Conservation (phyloP, 129 eudicot species). For the Lonicera japonica region DNA sequence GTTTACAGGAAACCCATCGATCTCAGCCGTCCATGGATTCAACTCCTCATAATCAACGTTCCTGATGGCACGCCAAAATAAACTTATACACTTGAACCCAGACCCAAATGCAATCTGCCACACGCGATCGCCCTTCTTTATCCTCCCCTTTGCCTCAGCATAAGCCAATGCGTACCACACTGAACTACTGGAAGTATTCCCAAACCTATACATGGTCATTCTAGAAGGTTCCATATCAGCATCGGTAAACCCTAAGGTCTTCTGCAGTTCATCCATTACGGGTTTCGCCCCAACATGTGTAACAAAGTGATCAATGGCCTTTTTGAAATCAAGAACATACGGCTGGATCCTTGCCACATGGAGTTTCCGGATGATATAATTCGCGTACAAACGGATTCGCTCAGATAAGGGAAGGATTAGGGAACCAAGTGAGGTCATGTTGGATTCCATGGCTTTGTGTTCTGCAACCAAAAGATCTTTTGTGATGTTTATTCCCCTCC, state of each 20-base stretch:
- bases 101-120: conserved; percentile 59
- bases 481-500: conserved; percentile 29
- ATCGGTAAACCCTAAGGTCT: conserved; percentile 21
- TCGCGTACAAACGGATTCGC: conserved; percentile 14
- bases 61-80: conserved; percentile 43
- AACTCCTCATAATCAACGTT: conserved; percentile 23
- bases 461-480: conserved; percentile 47
- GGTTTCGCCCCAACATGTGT: conserved; percentile 52
- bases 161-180: conserved; percentile 47
- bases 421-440: conserved; percentile 27
- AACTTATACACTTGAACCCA: conserved; percentile 55
- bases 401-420: conserved; percentile 47
- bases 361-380: conserved; percentile 8
- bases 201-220: conserved; percentile 54
- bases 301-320: conserved; percentile 38
- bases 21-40: conserved; percentile 59
- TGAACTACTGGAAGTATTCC: conserved; percentile 58
- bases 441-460: conserved; percentile 21
- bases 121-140: conserved; percentile 42
- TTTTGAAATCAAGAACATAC: conserved; percentile 38
- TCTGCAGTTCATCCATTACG: conserved; percentile 44
- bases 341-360: conserved; percentile 3
- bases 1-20: conserved; percentile 27
- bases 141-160: conserved; percentile 53
- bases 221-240: conserved; percentile 44